Evolutionary conservation across 2,329 filamentous ascomycete genomes (phyloP), one percentile per base, ranked within the genome.

Genomic region (Monosporascus sp.): DNA sequence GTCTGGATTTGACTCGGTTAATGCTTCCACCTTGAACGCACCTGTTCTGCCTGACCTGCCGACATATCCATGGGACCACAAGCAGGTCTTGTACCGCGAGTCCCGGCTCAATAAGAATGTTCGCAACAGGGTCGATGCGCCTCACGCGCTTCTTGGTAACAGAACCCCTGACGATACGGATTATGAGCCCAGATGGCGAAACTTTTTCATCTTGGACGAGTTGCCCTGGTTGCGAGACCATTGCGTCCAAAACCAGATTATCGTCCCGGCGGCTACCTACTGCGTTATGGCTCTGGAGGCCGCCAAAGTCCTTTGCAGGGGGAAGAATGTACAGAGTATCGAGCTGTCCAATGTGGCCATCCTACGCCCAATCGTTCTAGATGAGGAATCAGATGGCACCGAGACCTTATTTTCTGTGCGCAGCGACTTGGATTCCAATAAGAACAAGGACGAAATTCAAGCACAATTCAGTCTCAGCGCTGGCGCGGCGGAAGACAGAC

Each of bases 41-140:
- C 24, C 24, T 24, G 24, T 24, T 24, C 24, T 24, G 24, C 24
- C 24, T 24, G 50, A 60, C 22, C 51, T 72, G 2, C 74, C 75
- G 2, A 52, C 57, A 1, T 78, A 78, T 52, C 64, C 69, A 1
- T 78, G 74, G 74, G 70, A 77, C 42, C 73, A 77, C 57, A 64
- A 65, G 1, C 65, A 67, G 27, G 49, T 54, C 0, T 65, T 69
- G 52, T 74, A 70, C 65, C 61, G 68, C 17, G 70, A 75, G 53
- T 69, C 71, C 7, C 65, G 71, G 5, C 57, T 72, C 14, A 69
- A 68, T 36, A 66, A 68, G 39, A 63, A 70, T 15, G 63, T 68
- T 50, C 62, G 68, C 24, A 24, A 24, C 24, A 24, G 24, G 24
- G 24, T 24, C 5, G 24, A 24, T 24, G 3, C 24, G 24, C 24